Evolutionary conservation across 345 rosid species (phyloP).

Genomic region (Hypericum androsaemum): DNA sequence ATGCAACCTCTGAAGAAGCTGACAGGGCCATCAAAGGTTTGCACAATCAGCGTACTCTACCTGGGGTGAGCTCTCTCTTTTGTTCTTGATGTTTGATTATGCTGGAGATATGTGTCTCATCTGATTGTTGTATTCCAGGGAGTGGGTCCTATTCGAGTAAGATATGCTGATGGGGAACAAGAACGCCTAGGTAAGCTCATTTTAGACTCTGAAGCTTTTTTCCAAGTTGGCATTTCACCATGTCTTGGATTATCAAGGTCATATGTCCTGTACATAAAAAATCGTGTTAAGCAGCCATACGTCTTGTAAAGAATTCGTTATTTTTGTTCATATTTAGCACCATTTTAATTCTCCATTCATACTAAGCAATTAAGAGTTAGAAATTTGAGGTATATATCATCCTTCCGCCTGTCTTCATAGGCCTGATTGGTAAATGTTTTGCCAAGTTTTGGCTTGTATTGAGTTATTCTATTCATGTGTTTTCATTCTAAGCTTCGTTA

Average conservation of each 20-base stretch:
- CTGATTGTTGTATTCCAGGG: constrained; percentile 44
- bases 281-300: no score
- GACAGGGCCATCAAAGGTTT: constrained; percentile 94
- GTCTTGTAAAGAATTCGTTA: no score
- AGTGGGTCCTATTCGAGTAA: constrained; percentile 85
- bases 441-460: no score
- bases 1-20: constrained; percentile 84
- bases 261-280: no score
- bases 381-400: no score
- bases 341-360: no score
- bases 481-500: no score
- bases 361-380: no score
- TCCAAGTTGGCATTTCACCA: neutral
- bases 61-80: constrained; percentile 61
- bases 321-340: no score
- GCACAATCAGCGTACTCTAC: constrained; percentile 82
- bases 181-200: constrained; percentile 77
- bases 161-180: constrained; percentile 97
- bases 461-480: no score
- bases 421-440: no score
- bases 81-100: neutral
- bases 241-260: neutral
- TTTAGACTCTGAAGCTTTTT: neutral
- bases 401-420: no score
- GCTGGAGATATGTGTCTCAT: neutral